Conservation (phyloP, 768 basidiomycete genomes). For the Cubamyces lactineus region DNA sequence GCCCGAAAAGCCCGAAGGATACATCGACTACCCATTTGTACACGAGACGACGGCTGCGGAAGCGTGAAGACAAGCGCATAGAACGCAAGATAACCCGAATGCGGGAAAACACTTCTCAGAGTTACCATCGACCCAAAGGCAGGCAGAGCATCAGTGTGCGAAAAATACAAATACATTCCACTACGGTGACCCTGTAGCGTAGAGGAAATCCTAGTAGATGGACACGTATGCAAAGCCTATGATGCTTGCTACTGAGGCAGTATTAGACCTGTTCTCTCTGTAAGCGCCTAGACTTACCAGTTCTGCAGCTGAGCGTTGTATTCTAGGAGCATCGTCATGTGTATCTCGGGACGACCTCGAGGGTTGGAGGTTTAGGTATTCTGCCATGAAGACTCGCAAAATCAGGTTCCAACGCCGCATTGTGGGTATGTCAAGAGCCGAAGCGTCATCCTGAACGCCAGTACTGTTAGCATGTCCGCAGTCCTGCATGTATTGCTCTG, state of each 20-base stretch:
- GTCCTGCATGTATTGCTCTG: slow-evolving; percentile 6
- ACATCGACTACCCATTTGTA: slow-evolving; percentile 28
- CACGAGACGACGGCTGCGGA: no score
- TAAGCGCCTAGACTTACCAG: slow-evolving; percentile 28
- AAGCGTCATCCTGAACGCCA: slow-evolving; percentile 77
- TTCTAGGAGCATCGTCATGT: not conserved
- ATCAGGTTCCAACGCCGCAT: slow-evolving; percentile 91
- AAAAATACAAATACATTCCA: no score
- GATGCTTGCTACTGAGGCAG: slow-evolving; percentile 13
- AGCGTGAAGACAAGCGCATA: no score
- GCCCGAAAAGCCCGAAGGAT: slow-evolving; percentile 11
- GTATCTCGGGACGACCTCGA: slow-evolving; percentile 24
- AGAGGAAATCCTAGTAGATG: not conserved
- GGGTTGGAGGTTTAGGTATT: slow-evolving; percentile 80
- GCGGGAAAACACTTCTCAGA: no score
- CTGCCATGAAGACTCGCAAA: slow-evolving; percentile 83
- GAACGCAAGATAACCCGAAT: no score
- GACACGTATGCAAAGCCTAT: not conserved
- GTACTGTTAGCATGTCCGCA: not conserved
- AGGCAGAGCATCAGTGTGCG: no score
- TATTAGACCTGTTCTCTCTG: not conserved
- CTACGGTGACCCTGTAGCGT: no score
- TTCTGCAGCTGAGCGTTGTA: slow-evolving; percentile 23
- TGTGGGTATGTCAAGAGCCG: slow-evolving; percentile 81
- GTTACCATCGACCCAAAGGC: no score